Evolutionary conservation across 2,329 filamentous ascomycete genomes (phyloP).

Genomic region (Paracorniculantispora psalliotae): DNA sequence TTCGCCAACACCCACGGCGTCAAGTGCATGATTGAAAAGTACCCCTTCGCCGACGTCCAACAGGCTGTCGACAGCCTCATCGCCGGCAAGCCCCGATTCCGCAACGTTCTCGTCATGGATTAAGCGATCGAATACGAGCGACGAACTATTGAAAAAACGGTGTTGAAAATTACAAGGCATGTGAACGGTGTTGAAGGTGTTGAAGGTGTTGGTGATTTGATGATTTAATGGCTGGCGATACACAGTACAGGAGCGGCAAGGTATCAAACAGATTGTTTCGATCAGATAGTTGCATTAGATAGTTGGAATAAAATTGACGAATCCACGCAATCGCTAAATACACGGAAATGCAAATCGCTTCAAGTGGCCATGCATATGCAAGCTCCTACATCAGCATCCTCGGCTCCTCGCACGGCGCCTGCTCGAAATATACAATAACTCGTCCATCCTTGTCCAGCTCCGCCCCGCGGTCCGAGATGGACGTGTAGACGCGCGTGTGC

Average conservation of each 20-base stretch:
- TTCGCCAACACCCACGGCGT: conserved; percentile 60
- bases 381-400: conserved; percentile 42
- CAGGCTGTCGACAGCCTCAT: conserved; percentile 39
- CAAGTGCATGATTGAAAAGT: conserved; percentile 62
- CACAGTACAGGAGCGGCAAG: neutral
- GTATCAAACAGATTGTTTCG: neutral
- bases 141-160: neutral
- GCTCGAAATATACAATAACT: conserved; percentile 32
- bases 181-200: neutral
- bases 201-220: no score
- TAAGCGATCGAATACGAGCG: conserved; percentile 15
- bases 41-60: conserved; percentile 48
- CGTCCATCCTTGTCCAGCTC: conserved; percentile 29
- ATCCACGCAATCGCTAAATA: neutral
- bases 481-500: conserved; percentile 65
- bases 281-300: neutral
- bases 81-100: conserved; percentile 40
- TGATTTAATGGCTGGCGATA: neutral
- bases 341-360: neutral
- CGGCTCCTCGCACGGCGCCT: conserved; percentile 32
- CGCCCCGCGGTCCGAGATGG: conserved; percentile 62
- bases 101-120: conserved; percentile 39
- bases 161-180: neutral
- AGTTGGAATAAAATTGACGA: no score
- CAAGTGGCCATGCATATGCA: conserved; percentile 18